Base-by-base conservation (phyloP, 2,329 filamentous ascomycete species). In the Allantophomopsis lycopodina region DNA sequence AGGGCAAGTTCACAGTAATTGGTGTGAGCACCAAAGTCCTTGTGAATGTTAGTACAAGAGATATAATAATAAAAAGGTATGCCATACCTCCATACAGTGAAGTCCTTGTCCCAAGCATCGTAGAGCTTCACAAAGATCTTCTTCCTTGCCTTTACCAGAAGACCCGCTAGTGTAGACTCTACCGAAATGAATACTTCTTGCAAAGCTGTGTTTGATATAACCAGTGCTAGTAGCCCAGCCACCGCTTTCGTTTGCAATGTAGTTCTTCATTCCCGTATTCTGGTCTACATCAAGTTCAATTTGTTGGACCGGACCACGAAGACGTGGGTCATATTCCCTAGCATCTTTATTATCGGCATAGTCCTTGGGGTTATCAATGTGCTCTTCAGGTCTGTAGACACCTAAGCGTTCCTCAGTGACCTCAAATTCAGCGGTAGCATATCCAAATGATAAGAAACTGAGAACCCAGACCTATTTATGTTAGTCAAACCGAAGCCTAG, bases 261-360 rank as follows among this genome's bases (percentile, higher is more conserved):
- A 98, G 58, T 96, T 96, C 62, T 96, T 98, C 89, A 98, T 94
- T n/a, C 88, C 88, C 1, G 84, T 91, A 5, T 71, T 64, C 28
- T 64, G 63, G 52, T 91, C 84, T 41, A 91, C 73, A 43, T 83
- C 76, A 15, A 83, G 73, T 54, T 91, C 84, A 32, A 73, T 60
- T 4, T 72, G 70, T 43, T 75, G 65, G 7, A 96, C 77, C 0
- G 88, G 88, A 1, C 79, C 83, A 38, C 91, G 80, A 7, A 96
- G 74, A 18, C 91, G 79, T 31, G 70, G 63, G 56, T 96, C 91
- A 53, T 76, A 87, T 51, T 82, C 74, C 44, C 85, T 75, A 5
- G 91, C 91, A 62, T 98, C 91, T 47, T 74, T 53, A 49, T 85
- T 84, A 50, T 96, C 87, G 36, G 83, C 85, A 55, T 94, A 94